phyloP scores from a whole-genome alignment of 345 rosid genomes.

The Acer yangbiense region DNA sequence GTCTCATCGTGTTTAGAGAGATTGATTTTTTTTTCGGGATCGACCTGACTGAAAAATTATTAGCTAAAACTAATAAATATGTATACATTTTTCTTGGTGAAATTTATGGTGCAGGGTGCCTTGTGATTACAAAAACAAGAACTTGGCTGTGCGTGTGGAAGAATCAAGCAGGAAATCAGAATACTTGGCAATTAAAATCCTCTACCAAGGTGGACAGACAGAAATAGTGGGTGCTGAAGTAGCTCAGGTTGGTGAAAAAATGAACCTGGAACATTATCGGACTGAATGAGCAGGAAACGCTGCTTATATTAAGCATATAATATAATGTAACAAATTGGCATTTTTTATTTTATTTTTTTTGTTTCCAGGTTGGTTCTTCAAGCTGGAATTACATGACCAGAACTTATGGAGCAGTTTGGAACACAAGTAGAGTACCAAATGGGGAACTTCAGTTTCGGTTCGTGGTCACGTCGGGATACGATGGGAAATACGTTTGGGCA shows the following conservation, averaged over 20 bases:
- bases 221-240: conserved; percentile 79
- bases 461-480: conserved; percentile 74
- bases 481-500: conserved; percentile 86
- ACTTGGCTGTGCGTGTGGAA: conserved; percentile 80
- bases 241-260: conserved; percentile 44
- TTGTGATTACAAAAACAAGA: conserved; percentile 65
- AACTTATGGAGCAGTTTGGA: conserved; percentile 82
- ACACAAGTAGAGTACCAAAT: conserved; percentile 61
- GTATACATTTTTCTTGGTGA: no score
- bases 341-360: no score
- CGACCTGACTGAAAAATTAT: no score
- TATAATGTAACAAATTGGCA: no score
- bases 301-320: not conserved
- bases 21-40: no score
- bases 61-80: no score
- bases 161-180: conserved; percentile 81
- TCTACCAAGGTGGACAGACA: conserved; percentile 95
- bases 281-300: not conserved
- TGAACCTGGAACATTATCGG: no score
- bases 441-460: conserved; percentile 82
- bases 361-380: conserved; percentile 57
- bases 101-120: conserved; percentile 58
- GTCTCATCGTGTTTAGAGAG: no score
- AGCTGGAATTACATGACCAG: conserved; percentile 73
- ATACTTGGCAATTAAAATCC: conserved; percentile 68